Evolutionary conservation across 2,329 filamentous ascomycete genomes (phyloP), one percentile per base, ranked within the genome.

Genomic region (Bipolaris victoriae): DNA sequence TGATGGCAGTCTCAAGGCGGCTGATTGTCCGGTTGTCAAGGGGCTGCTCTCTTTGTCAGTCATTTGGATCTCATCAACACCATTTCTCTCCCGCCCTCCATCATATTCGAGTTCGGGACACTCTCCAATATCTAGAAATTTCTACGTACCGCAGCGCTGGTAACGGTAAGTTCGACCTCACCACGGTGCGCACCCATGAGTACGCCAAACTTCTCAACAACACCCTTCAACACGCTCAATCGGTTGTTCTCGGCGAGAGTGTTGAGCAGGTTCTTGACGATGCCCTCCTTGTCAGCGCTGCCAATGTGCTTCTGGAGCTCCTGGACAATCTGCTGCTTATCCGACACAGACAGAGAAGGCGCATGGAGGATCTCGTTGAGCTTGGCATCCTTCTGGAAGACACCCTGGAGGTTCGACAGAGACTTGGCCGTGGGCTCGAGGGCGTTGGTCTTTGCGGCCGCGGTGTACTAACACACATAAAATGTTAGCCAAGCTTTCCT

Each of bases 221-320:
- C 89, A 70, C 89, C 88, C 79, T 89, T 84, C 62, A 99, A 85
- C 63, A 95, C 83, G 65, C 88, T 88, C 68, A 99, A 84, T 69
- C 95, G 88, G 88, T 99, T 99, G 88, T 99, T 96, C 83, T 95
- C 91, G 67, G 95, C 94, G 57, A 99, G 86, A 56, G 94, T 90
- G 56, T 83, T 77, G 70, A 99, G 86, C 84, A 99, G 93, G 86
- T 97, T 96, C 88, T 95, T 92, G 79, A 98, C 83, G 63, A 93
- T 91, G 76, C 91, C 87, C 76, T 80, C 83, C 82, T 90, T 91
- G 78, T 88, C 85, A 64, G 81, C 78, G 67, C 81, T 80, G 69
- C 89, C 90, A 65, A 90, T 83, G 76, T 88, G 85, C 87, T 97
- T 97, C 80, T 90, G 84, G 69, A 99, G 87, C 85, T 98, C 94